These are phyloP conservation scores for Prunus davidiana DNA, from an alignment of 306 rosid genomes.

Conservation along the genomic window DNA sequence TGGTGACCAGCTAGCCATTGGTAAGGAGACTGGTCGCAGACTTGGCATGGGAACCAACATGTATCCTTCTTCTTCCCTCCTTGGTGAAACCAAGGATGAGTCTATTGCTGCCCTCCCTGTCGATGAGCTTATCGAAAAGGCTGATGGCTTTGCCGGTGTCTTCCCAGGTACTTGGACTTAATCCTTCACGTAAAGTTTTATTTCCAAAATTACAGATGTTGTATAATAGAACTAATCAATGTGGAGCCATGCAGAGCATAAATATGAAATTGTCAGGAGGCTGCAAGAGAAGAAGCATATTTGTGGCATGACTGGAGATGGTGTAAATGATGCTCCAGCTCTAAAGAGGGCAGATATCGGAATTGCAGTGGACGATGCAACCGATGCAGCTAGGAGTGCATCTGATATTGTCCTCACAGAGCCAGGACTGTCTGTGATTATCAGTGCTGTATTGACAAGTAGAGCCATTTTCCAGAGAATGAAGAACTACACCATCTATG, in stretches of 20 bases:
- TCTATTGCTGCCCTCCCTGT: slow-evolving; percentile 53
- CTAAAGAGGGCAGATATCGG: slow-evolving; percentile 84
- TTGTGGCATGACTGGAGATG: slow-evolving; percentile 96
- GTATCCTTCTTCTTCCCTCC: slow-evolving; percentile 96
- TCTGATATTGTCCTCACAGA: slow-evolving; percentile 88
- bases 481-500: slow-evolving; percentile 94
- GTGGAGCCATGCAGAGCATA: slow-evolving; percentile 56
- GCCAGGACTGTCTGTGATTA: slow-evolving; percentile 87
- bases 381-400: slow-evolving; percentile 90
- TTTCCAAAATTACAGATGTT: neutral
- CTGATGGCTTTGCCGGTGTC: slow-evolving; percentile 96
- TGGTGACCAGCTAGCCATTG: slow-evolving; percentile 90
- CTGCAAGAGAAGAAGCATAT: slow-evolving; percentile 79
- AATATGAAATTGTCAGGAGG: slow-evolving; percentile 83
- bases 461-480: slow-evolving; percentile 90
- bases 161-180: slow-evolving; percentile 61
- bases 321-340: slow-evolving; percentile 95
- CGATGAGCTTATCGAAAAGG: slow-evolving; percentile 90
- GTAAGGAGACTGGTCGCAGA: slow-evolving; percentile 89
- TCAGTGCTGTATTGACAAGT: slow-evolving; percentile 85
- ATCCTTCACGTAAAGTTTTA: neutral
- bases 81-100: slow-evolving; percentile 67
- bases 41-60: slow-evolving; percentile 98
- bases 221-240: slow-evolving; percentile 3
- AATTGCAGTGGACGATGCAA: slow-evolving; percentile 93